phyloP scores from a whole-genome alignment of 345 rosid genomes.

The Hibiscus mutabilis region DNA sequence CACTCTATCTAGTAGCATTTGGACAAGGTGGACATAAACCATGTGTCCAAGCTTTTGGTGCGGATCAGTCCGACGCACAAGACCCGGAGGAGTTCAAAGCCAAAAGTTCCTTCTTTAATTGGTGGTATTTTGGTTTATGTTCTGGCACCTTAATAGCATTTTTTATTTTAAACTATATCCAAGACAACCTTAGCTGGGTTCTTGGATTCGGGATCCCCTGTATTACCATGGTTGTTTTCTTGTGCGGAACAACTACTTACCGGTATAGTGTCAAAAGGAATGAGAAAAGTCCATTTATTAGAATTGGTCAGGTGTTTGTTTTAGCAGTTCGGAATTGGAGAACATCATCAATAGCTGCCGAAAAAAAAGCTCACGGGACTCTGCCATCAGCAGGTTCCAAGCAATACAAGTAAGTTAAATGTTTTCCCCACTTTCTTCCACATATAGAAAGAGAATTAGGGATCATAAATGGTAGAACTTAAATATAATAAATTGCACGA shows the following conservation, averaged over 20 bases:
- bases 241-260: constrained; percentile 22
- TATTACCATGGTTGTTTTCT: constrained; percentile 24
- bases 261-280: constrained; percentile 9
- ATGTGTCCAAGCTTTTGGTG: constrained; percentile 79
- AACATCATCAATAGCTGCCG: constrained; percentile 14
- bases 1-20: constrained; percentile 35
- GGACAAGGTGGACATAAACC: constrained; percentile 62
- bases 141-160: constrained; percentile 33
- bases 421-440: neutral
- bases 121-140: constrained; percentile 67
- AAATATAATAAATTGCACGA: too few species aligned
- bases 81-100: constrained; percentile 37
- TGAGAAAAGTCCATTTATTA: constrained; percentile 18
- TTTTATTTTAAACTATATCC: constrained; percentile 43
- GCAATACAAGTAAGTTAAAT: constrained; percentile 21
- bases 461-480: too few species aligned
- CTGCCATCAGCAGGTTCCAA: constrained; percentile 23
- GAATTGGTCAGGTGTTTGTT: constrained; percentile 27
- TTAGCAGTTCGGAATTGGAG: constrained; percentile 20
- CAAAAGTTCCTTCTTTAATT: constrained; percentile 75
- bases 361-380: constrained; percentile 12
- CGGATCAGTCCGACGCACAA: constrained; percentile 60
- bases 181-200: constrained; percentile 73
- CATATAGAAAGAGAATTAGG: too few species aligned
- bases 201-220: constrained; percentile 51